Base-by-base conservation (phyloP, 1,284 basidiomycete genomes). In the Microbotryum lychnidis-dioicae region DNA sequence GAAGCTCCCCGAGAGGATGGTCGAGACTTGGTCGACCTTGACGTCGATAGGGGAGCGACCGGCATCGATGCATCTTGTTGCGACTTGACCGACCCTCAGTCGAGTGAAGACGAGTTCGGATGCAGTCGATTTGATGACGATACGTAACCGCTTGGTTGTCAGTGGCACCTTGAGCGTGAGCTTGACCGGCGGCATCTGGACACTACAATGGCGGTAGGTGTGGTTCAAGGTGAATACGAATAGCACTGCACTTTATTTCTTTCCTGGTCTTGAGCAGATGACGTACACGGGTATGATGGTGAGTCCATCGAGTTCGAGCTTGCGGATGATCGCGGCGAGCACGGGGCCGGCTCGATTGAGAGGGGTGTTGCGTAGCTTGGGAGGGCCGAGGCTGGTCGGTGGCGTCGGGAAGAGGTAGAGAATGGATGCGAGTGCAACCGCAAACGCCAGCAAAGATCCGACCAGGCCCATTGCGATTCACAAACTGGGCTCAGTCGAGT, bases 231-330 rank as follows among this genome's bases (percentile, higher is more conserved):
- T 42, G 37, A 50, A 16, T 23, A 10, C 16, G 20, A 50, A 50
- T 27, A n/a, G n/a, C n/a, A n/a, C n/a, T n/a, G 12, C 31, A 8
- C 23, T 20, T 12, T 27, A 50, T 23, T 4, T 16, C 21, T 50
- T n/a, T 14, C 20, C 21, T 50, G 12, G 6, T 14, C 23, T 29
- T 50, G 23, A 50, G 23, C 21, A 23, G 25, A 44, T 14, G 14
- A 16, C 62, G 50, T 52, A 58, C 63, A 63, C 37, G 10, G 64
- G 64, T 33, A 66, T 57, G 47, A 61, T 45, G 12, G 61, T 66
- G 18, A 66, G 42, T 6, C 64, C 64, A 14, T 57, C 58, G 6
- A 66, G 50, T 25, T 50, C 42, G 18, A 66, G 54, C 44, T 56
- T n/a, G 5, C 50, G 55, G 23, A 62, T 12, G 6, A 31, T 48